A percentile compares a stretch with the other conserved stretches of the same genome.
Evolutionary conservation across 192 early-diverging fungal species (phyloP).

Genomic region (Coemansia sp.): DNA sequence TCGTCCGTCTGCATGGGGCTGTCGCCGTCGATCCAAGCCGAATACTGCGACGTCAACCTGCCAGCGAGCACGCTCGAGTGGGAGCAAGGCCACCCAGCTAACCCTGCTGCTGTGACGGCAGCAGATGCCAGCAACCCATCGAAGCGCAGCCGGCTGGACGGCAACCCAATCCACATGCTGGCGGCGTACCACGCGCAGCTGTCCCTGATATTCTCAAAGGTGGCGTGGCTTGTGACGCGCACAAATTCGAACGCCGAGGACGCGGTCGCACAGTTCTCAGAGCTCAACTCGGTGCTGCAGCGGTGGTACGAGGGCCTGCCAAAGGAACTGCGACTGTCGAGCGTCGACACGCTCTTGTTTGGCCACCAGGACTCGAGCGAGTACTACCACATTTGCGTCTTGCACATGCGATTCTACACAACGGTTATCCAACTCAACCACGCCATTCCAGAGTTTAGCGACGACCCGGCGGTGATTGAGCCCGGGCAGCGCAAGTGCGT

Average conservation of each 20-base stretch:
- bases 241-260: conserved; percentile 28
- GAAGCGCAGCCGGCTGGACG: conserved; percentile 27
- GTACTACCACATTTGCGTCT: conserved; percentile 40
- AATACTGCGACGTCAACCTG: conserved; percentile 47
- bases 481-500: conserved; percentile 52
- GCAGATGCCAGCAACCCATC: neutral
- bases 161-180: conserved; percentile 36
- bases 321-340: conserved; percentile 46
- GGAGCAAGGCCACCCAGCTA: conserved; percentile 17
- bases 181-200: conserved; percentile 50
- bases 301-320: conserved; percentile 53
- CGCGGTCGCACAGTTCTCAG: conserved; percentile 41
- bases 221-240: conserved; percentile 51
- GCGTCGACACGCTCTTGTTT: conserved; percentile 37
- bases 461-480: conserved; percentile 40
- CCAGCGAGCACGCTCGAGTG: conserved; percentile 44
- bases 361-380: conserved; percentile 30
- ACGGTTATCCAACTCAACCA: conserved; percentile 54
- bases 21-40: conserved; percentile 52
- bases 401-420: conserved; percentile 49
- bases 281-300: conserved; percentile 50
- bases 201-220: conserved; percentile 53
- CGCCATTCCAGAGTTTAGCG: conserved; percentile 50
- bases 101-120: neutral
- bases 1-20: conserved; percentile 47